Conservation (phyloP, 495 filamentous ascomycete genomes). For the Penicillium simplicissimum region DNA sequence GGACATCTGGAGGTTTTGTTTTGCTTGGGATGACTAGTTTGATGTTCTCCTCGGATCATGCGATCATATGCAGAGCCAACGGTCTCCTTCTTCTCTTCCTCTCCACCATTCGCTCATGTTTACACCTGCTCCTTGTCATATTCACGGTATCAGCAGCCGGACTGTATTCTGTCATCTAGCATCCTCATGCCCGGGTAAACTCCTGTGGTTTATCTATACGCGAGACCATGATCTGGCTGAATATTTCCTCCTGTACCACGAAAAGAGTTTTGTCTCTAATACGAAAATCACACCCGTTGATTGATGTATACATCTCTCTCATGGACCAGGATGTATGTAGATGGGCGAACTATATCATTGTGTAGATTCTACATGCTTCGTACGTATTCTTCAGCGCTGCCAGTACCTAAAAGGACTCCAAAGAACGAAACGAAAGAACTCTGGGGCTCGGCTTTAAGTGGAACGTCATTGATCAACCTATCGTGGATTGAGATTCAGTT, state of each 20-base stretch:
- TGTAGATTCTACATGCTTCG: not conserved
- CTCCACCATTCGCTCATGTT: not conserved
- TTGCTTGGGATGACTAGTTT: slow-evolving; percentile 9
- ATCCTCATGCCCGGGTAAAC: slow-evolving; percentile 10
- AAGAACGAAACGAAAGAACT: not conserved
- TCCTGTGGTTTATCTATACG: slow-evolving; percentile 12
- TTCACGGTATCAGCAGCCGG: slow-evolving; percentile 17
- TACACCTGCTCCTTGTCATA: slow-evolving; percentile 10
- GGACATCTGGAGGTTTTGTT: not conserved
- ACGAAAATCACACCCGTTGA: too few species aligned
- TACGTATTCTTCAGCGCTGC: too few species aligned
- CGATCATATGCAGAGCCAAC: slow-evolving; percentile 13
- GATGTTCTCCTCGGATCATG: slow-evolving; percentile 6
- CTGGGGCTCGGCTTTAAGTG: not conserved
- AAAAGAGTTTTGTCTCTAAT: too few species aligned
- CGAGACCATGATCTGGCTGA: not conserved
- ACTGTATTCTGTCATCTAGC: slow-evolving; percentile 28
- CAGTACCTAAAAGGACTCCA: not conserved
- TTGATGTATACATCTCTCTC: not conserved
- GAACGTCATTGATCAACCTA: slow-evolving; percentile 1
- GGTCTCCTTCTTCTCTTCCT: not conserved
- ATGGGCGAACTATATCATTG: not conserved
- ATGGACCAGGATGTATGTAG: not conserved
- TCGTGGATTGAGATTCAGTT: not conserved
- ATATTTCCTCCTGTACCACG: not conserved